Evolutionary conservation across 768 basidiomycete species (phyloP).

Genomic region (Tricholoma matsutake): DNA sequence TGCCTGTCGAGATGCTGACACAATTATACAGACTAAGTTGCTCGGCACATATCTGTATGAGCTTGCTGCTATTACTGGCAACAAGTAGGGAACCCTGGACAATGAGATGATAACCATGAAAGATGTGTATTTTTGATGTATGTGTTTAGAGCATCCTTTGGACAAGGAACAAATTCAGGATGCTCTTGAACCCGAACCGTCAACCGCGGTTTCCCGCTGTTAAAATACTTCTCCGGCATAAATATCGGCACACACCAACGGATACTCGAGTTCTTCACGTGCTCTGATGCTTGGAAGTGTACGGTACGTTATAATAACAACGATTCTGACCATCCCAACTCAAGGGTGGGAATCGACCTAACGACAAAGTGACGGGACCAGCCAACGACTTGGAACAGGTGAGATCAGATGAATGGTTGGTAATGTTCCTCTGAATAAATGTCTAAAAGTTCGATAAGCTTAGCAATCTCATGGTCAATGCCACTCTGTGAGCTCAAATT

Average conservation of each 20-base stretch:
- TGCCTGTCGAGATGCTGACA: neutral
- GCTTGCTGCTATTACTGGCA: constrained; percentile 36
- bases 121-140: neutral
- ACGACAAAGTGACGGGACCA: too few relatives aligned
- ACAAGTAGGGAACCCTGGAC: neutral
- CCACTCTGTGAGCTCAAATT: too few relatives aligned
- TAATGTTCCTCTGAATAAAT: too few relatives aligned
- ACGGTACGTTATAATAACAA: too few relatives aligned
- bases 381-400: too few relatives aligned
- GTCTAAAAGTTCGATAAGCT: too few relatives aligned
- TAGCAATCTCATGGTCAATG: too few relatives aligned
- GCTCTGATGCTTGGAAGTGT: too few relatives aligned
- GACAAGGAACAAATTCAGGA: neutral
- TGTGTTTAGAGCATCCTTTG: neutral
- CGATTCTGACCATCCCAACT: too few relatives aligned
- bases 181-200: neutral
- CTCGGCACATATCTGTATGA: constrained; percentile 83
- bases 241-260: neutral
- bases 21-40: constrained; percentile 54
- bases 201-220: neutral
- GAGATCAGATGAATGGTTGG: too few relatives aligned
- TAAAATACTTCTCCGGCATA: neutral
- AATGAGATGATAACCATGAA: neutral
- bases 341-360: too few relatives aligned
- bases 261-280: too few relatives aligned